Evolutionary conservation across 2,329 filamentous ascomycete species (phyloP).

Genomic region (Clonostachys sp.): DNA sequence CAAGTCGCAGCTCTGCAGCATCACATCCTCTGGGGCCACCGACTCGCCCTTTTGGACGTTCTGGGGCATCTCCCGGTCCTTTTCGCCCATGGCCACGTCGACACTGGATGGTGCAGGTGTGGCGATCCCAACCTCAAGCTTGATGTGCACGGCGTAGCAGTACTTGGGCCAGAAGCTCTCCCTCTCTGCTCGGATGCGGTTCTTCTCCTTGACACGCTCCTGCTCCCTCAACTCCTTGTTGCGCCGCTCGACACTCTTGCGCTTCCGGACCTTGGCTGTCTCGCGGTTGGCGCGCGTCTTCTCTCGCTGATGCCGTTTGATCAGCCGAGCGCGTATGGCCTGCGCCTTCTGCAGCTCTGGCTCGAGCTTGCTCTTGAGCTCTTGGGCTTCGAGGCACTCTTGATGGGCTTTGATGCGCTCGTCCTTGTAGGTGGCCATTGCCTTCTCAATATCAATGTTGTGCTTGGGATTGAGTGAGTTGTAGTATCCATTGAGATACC

Average conservation of each 20-base stretch:
- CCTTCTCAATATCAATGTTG: conserved; percentile 23
- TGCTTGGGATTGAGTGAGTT: conserved; percentile 26
- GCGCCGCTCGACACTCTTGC: conserved; percentile 24
- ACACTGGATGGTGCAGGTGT: conserved; percentile 39
- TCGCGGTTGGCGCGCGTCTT: conserved; percentile 17
- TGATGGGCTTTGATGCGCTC: conserved; percentile 35
- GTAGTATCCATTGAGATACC: conserved; percentile 33
- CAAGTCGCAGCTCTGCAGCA: conserved; percentile 31
- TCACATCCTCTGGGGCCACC: conserved; percentile 13
- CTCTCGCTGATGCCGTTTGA: conserved; percentile 15
- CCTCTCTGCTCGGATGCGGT: conserved; percentile 34
- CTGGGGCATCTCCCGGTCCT: conserved; percentile 31
- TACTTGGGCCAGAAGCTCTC: conserved; percentile 44
- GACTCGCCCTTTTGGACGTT: conserved; percentile 26
- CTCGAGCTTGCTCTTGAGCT: conserved; percentile 21
- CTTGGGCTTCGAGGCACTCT: conserved; percentile 28
- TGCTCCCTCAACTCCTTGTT: conserved; percentile 25
- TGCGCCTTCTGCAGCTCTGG: conserved; percentile 20
- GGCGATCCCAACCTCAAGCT: conserved; percentile 33
- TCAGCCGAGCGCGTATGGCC: conserved; percentile 23
- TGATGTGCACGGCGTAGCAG: conserved; percentile 44
- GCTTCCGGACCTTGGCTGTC: conserved; percentile 24
- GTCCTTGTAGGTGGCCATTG: conserved; percentile 31
- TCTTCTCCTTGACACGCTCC: conserved; percentile 34
- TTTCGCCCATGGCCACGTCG: conserved; percentile 46